Evolutionary conservation across 768 basidiomycete genomes (phyloP), one percentile per base, ranked within the genome.

Genomic region (Strobilomyces confusus): DNA sequence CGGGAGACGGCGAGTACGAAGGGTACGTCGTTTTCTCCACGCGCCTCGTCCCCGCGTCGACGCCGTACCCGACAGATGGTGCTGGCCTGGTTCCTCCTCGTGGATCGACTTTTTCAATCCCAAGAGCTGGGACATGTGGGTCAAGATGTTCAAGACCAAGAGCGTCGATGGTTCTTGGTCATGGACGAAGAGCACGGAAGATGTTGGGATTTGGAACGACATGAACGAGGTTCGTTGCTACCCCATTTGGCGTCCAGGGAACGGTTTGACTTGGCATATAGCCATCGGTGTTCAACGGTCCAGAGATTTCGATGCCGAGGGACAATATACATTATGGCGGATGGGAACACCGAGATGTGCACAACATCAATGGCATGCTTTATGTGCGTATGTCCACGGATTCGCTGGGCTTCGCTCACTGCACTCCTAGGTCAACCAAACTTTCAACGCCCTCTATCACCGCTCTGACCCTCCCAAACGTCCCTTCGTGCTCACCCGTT

Each of bases 101-200:
- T 99, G 95, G 95, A 86, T 94, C 36, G 97, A 99, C 66, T 97
- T 92, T 73, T 97, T 98, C 82, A 87, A 98, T 65, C 93, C 93
- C 26, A 77, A 71, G 30, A 81, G 82, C 38, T 95, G 92, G 92
- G 79, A 83, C 33, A 93, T 93, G 86, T 99, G 95, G 95, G 86
- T 77, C 54, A 75, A 77, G 5, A 75, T 95, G 54, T 98, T 97
- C 77, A 87, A 86, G 69, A 76, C 75, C 9, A 70, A 76, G 56
- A 70, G 74, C 44, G 72, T 75, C 30, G 72, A 76, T 55, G 80
- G 77, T 43, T 72, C 77, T n/a, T 92, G 84, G 81, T 74, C 82
- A 8, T 92, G 91, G 87, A 81, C 76, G 0, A 72, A 89, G 57
- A 89, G 94, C 59, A 92, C 92, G 2, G 82, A 86, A 29, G 81